Evolutionary conservation across 176 grass and related monocot species (phyloP).

Genomic region (Elaeis guineensis): DNA sequence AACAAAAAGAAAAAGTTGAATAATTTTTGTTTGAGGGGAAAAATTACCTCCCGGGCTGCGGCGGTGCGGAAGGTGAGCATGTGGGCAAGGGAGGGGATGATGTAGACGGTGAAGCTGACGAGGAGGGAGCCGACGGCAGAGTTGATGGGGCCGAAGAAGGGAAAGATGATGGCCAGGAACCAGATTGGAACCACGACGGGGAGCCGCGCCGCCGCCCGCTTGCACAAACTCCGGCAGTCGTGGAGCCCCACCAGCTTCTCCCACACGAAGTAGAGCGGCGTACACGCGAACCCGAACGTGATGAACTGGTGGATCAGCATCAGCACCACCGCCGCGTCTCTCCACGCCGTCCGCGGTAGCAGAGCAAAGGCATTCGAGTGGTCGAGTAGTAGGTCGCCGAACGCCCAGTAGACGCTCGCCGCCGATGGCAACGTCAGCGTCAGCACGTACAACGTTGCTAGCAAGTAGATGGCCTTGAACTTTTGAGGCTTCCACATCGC

Average conservation of each 20-base stretch:
- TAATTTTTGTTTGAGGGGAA: no score
- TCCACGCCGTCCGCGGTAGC: constrained; percentile 54
- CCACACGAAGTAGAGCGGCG: constrained; percentile 97
- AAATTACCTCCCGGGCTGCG: constrained; percentile 58
- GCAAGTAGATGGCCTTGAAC: constrained; percentile 95
- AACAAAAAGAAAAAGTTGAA: no score
- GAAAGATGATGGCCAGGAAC: constrained; percentile 97
- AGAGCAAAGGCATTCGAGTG: constrained; percentile 88
- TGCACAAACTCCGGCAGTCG: constrained; percentile 95
- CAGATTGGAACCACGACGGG: constrained; percentile 95
- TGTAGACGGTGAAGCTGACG: constrained; percentile 98
- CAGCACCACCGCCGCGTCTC: constrained; percentile 78
- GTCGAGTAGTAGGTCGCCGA: constrained; percentile 76
- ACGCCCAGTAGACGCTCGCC: constrained; percentile 94
- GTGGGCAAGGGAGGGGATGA: constrained; percentile 84
- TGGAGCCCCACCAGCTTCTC: constrained; percentile 96
- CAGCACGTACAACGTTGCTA: constrained; percentile 85
- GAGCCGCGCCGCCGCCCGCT: constrained; percentile 71
- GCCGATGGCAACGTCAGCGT: constrained; percentile 92
- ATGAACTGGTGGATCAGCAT: constrained; percentile 99
- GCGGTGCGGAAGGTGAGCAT: constrained; percentile 91
- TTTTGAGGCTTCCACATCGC: constrained; percentile 99
- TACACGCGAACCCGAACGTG: constrained; percentile 99
- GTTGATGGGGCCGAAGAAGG: constrained; percentile 98
- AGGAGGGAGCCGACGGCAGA: constrained; percentile 83